A percentile compares a stretch with the other conserved stretches of the same genome.
Conservation (phyloP, 169 alveolate genomes). For the Plasmodium billcollinsi region DNA sequence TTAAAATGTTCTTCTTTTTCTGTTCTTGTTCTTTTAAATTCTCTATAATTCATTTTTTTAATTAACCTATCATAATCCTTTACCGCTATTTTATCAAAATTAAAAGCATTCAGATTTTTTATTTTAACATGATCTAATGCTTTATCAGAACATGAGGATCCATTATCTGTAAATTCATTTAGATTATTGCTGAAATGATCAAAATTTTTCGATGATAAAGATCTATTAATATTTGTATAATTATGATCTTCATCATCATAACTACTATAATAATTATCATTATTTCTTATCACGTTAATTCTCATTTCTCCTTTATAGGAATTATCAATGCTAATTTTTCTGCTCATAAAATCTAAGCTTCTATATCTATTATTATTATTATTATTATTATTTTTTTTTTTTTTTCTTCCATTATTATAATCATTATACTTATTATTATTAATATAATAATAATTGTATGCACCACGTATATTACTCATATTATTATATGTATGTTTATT, state of each 20-base stretch:
- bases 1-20: slow-evolving; percentile 57
- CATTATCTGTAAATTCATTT: slow-evolving; percentile 59
- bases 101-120: slow-evolving; percentile 57
- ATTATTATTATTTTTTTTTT: slow-evolving; percentile 20
- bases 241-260: slow-evolving; percentile 58
- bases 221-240: slow-evolving; percentile 19
- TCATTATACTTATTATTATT: slow-evolving; percentile 15
- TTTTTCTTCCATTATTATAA: background rate
- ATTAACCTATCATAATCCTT: slow-evolving; percentile 53
- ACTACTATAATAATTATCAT: slow-evolving; percentile 62
- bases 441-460: slow-evolving; percentile 4
- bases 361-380: slow-evolving; percentile 3
- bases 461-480: background rate
- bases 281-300: slow-evolving; percentile 49
- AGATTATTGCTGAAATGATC: slow-evolving; percentile 35
- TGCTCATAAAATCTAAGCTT: slow-evolving; percentile 11
- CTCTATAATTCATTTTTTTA: slow-evolving; percentile 72
- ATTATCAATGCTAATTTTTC: slow-evolving; percentile 13
- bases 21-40: slow-evolving; percentile 39
- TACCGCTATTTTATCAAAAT: slow-evolving; percentile 65
- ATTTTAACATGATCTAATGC: slow-evolving; percentile 16
- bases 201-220: slow-evolving; percentile 32
- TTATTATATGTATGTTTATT: slow-evolving; percentile 7
- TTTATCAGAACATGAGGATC: slow-evolving; percentile 41
- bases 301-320: slow-evolving; percentile 26